Evolutionary conservation across 805 yeast species (phyloP).

Genomic region (Lachancea sp.): DNA sequence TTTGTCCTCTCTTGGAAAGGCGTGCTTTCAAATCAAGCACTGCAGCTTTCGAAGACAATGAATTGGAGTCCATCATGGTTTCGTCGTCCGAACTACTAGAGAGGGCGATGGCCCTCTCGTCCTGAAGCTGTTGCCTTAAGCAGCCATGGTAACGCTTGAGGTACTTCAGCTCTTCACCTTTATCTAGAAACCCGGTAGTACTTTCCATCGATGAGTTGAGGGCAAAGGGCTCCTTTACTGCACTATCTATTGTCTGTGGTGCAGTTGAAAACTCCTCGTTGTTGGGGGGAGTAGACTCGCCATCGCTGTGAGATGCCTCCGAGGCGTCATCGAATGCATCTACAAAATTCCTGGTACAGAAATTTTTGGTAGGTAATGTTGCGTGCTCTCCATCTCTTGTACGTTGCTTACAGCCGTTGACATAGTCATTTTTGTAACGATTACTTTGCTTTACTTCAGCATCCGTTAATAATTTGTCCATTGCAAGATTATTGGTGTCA

Average conservation of each 20-base stretch:
- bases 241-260: neutral
- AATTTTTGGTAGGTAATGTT: neutral
- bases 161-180: neutral
- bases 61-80: slow-evolving; percentile 13
- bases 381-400: neutral
- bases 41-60: slow-evolving; percentile 31
- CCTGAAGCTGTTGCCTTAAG: neutral
- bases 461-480: neutral
- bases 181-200: neutral
- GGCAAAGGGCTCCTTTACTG: neutral
- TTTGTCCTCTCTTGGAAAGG: slow-evolving; percentile 24
- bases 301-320: neutral
- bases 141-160: neutral
- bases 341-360: neutral
- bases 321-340: slow-evolving; percentile 4
- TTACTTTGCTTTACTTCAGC: neutral
- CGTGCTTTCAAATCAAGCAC: slow-evolving; percentile 34
- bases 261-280: neutral
- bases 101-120: slow-evolving; percentile 12
- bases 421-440: neutral
- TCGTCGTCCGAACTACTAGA: slow-evolving; percentile 17
- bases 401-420: neutral
- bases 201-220: neutral
- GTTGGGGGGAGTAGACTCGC: neutral
- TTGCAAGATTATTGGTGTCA: no score